Percentiles rank a stretch among this genome's conserved stretches.
Evolutionary conservation across 495 filamentous ascomycete species (phyloP).

Genomic region (Xylaria palmicola): DNA sequence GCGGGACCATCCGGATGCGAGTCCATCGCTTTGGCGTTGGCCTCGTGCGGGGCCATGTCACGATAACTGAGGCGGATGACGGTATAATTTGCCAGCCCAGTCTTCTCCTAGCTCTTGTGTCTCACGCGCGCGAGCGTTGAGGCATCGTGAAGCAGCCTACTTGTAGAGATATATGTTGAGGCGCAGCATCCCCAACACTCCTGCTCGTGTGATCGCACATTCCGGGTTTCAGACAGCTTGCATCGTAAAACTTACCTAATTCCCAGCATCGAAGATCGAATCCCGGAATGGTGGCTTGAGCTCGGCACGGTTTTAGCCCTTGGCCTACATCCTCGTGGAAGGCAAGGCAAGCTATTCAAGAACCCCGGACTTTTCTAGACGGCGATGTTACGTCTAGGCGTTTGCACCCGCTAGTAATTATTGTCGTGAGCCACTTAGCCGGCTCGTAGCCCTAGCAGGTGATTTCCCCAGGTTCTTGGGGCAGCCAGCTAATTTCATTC

Average conservation of each 20-base stretch:
- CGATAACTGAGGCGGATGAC: slow-evolving; percentile 12
- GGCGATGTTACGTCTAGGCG: neutral
- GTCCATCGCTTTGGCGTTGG: neutral
- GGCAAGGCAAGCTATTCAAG: neutral
- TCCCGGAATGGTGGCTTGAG: neutral
- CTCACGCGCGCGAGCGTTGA: neutral
- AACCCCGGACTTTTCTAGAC: neutral
- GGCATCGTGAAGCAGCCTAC: slow-evolving; percentile 1
- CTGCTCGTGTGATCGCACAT: neutral
- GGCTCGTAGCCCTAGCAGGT: neutral
- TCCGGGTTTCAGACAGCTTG: neutral
- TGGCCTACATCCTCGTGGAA: slow-evolving; percentile 1
- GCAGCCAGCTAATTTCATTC: neutral
- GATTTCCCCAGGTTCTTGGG: no score
- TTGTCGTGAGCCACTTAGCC: neutral
- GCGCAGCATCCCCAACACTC: neutral
- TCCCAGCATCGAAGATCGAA: neutral
- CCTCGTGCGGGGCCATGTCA: slow-evolving; percentile 4
- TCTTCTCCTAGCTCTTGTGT: neutral
- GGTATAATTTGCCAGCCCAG: neutral
- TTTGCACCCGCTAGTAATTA: neutral
- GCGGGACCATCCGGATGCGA: slow-evolving; percentile 10
- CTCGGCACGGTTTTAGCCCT: neutral
- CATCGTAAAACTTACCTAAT: slow-evolving; percentile 17
- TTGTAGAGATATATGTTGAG: neutral